Conservation (phyloP, 768 basidiomycete species). For the Lentinula raphanica region DNA sequence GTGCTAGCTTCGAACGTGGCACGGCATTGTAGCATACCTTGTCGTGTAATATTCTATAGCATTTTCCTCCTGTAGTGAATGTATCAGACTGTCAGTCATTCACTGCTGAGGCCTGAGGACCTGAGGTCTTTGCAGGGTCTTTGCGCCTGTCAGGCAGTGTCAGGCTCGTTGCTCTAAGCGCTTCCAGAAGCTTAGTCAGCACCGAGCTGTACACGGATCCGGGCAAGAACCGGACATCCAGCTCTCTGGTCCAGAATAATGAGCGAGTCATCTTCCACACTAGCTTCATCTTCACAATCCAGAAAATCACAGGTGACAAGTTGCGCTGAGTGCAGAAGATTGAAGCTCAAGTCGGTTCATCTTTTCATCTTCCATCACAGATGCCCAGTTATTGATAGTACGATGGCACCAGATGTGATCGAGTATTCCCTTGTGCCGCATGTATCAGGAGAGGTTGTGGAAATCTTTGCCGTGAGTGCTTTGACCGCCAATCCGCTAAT, state of each 20-base stretch:
- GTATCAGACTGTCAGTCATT: no score
- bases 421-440: slow-evolving; percentile 34
- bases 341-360: slow-evolving; percentile 31
- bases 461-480: slow-evolving; percentile 25
- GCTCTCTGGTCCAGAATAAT: neutral
- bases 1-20: slow-evolving; percentile 96
- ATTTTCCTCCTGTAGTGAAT: no score
- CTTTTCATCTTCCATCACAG: neutral
- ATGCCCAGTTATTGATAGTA: neutral
- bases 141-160: no score
- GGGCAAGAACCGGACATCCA: no score
- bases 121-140: no score
- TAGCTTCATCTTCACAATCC: neutral
- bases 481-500: no score
- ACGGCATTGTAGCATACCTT: slow-evolving; percentile 55
- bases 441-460: slow-evolving; percentile 38
- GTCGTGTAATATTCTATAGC: neutral
- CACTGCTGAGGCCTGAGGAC: no score
- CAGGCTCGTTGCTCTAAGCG: no score
- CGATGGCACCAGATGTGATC: slow-evolving; percentile 23
- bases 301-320: slow-evolving; percentile 17
- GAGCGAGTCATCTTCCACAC: neutral
- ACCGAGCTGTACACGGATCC: neutral
- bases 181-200: neutral
- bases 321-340: slow-evolving; percentile 22